Conservation (phyloP, 176 grass and related monocot genomes). For the Musa troglodytarum region DNA sequence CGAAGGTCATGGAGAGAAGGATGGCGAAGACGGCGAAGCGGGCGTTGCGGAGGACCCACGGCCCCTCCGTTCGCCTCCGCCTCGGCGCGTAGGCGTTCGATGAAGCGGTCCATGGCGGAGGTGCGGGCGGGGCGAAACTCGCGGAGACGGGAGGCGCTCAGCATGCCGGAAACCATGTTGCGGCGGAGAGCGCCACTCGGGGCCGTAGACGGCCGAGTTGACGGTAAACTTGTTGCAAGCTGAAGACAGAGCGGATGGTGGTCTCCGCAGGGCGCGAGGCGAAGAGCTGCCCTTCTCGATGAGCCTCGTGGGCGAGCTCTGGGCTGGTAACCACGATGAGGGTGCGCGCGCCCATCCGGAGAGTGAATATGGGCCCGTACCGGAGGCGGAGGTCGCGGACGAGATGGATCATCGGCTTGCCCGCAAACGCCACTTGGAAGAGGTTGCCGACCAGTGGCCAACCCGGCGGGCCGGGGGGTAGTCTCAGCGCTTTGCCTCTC, state of each 20-base stretch:
- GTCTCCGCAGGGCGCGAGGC: constrained; percentile 66
- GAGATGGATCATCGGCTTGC: constrained; percentile 80
- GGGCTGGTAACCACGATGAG: constrained; percentile 68
- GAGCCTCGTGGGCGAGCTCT: constrained; percentile 58
- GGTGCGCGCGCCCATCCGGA: constrained; percentile 82
- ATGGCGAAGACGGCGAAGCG: constrained; percentile 90
- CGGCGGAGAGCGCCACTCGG: constrained; percentile 76
- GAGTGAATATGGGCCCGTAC: constrained; percentile 73
- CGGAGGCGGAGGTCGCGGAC: constrained; percentile 39
- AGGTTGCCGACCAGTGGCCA: constrained; percentile 82
- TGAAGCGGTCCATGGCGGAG: constrained; percentile 85
- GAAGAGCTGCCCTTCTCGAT: constrained; percentile 59
- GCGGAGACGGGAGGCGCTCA: constrained; percentile 45
- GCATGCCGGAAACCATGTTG: constrained; percentile 96
- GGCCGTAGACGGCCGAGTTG: constrained; percentile 68
- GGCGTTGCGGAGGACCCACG: constrained; percentile 80
- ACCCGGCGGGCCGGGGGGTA: constrained; percentile 55
- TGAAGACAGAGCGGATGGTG: constrained; percentile 73
- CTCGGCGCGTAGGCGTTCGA: constrained; percentile 54
- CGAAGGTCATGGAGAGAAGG: constrained; percentile 83
- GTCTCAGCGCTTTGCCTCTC: constrained; percentile 32
- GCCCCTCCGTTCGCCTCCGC: constrained; percentile 39
- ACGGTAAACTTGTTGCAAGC: constrained; percentile 82
- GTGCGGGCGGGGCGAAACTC: constrained; percentile 44
- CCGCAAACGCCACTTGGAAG: constrained; percentile 71